phyloP scores from a whole-genome alignment of 331 rosid genomes.

The Rhamnella rubrinervis region DNA sequence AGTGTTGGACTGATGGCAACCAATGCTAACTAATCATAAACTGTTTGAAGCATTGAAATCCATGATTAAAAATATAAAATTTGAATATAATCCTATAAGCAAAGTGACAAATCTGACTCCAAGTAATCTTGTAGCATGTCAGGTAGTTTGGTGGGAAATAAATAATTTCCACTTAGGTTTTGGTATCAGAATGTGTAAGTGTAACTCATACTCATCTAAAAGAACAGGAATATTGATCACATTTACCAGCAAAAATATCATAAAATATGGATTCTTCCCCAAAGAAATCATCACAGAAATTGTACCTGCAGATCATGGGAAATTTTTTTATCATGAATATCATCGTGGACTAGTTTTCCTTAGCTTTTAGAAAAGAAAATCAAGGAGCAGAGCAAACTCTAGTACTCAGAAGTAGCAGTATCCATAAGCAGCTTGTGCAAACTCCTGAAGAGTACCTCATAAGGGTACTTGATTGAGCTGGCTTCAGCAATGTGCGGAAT shows the following conservation, averaged over 20 bases:
- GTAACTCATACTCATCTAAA: background rate
- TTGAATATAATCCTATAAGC: background rate
- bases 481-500: conserved; percentile 99
- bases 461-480: conserved; percentile 83
- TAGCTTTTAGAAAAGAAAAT: conserved; percentile 20
- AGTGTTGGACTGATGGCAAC: background rate
- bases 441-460: conserved; percentile 95
- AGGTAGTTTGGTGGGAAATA: background rate
- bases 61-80: background rate
- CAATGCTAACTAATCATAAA: background rate
- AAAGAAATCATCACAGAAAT: conserved; percentile 87
- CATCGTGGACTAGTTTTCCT: conserved; percentile 14
- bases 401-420: conserved; percentile 97
- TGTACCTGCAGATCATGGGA: conserved; percentile 58
- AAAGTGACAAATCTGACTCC: background rate
- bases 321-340: conserved; percentile 20
- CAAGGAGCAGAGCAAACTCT: conserved; percentile 33
- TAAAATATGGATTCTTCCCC: conserved; percentile 75
- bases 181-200: background rate
- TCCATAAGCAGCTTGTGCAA: conserved; percentile 99
- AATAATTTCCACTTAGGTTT: background rate
- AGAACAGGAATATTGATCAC: conserved; percentile 7
- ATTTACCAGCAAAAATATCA: conserved; percentile 83
- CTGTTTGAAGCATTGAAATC: background rate
- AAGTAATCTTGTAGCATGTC: conserved; percentile 1